Evolutionary conservation across 495 filamentous ascomycete genomes (phyloP).

Genomic region (Tuber microsphaerosporum): DNA sequence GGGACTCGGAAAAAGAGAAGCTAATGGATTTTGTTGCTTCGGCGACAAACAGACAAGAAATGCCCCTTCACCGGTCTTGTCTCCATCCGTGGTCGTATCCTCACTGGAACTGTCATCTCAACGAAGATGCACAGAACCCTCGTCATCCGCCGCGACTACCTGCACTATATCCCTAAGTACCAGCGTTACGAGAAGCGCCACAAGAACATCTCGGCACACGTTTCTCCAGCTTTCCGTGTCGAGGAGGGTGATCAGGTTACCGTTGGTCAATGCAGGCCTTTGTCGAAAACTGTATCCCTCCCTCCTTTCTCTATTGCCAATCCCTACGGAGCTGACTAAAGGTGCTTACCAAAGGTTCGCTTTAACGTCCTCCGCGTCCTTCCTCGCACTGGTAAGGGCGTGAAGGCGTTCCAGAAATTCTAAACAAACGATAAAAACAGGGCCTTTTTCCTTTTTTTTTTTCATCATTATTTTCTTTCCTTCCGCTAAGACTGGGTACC

Average conservation of each 20-base stretch:
- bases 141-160: constrained; percentile 99
- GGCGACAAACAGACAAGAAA: constrained; percentile 80
- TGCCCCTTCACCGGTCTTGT: constrained; percentile 98
- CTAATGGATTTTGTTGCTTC: not conserved
- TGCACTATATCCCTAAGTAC: constrained; percentile 99
- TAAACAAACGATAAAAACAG: constrained; percentile 48
- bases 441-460: constrained; percentile 14
- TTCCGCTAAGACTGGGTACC: constrained; percentile 2
- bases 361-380: constrained; percentile 99
- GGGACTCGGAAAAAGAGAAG: not conserved
- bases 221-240: constrained; percentile 98
- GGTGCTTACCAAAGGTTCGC: constrained; percentile 61
- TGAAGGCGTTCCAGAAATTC: constrained; percentile 98
- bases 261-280: constrained; percentile 96
- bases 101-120: constrained; percentile 95
- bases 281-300: constrained; percentile 90
- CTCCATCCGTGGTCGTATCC: constrained; percentile 98
- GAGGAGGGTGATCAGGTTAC: constrained; percentile 98
- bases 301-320: not conserved
- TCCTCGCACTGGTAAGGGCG: constrained; percentile 88
- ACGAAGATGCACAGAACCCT: constrained; percentile 99
- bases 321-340: constrained; percentile 1
- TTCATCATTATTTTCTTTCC: constrained; percentile 6
- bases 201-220: constrained; percentile 98
- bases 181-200: constrained; percentile 99